A percentile compares a stretch with the other conserved stretches of the same genome.
phyloP scores from a whole-genome alignment of 495 filamentous ascomycete species.

The Neurospora tetraspora region DNA sequence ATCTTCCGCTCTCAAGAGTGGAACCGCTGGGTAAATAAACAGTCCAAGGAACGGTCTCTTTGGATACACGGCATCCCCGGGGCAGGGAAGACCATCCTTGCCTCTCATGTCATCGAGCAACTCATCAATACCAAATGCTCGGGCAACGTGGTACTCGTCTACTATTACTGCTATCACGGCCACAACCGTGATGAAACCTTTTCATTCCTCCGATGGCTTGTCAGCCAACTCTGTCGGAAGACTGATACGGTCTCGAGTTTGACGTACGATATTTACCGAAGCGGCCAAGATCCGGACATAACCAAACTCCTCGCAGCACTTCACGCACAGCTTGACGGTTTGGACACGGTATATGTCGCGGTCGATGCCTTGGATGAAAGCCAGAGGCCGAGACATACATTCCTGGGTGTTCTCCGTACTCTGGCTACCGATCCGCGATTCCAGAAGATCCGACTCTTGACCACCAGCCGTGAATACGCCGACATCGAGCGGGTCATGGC shows the following conservation, averaged over 20 bases:
- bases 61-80: conserved; percentile 36
- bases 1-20: conserved; percentile 10
- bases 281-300: not conserved
- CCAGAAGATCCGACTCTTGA: conserved; percentile 25
- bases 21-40: conserved; percentile 11
- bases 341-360: conserved; percentile 16
- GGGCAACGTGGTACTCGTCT: conserved; percentile 12
- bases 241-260: conserved; percentile 8
- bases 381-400: not conserved
- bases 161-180: conserved; percentile 32
- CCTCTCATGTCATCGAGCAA: conserved; percentile 22
- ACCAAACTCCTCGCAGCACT: conserved; percentile 4
- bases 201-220: conserved; percentile 18
- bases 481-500: conserved; percentile 24
- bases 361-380: conserved; percentile 30
- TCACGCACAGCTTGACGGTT: not conserved
- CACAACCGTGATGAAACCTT: conserved; percentile 24
- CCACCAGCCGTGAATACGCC: conserved; percentile 31
- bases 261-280: conserved; percentile 3
- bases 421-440: conserved; percentile 22
- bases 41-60: conserved; percentile 12
- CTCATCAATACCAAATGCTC: conserved; percentile 11
- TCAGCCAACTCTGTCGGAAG: conserved; percentile 23
- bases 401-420: conserved; percentile 12
- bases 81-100: conserved; percentile 31